Base-by-base conservation (phyloP, 345 rosid genomes). In the Heritiera fomes region DNA sequence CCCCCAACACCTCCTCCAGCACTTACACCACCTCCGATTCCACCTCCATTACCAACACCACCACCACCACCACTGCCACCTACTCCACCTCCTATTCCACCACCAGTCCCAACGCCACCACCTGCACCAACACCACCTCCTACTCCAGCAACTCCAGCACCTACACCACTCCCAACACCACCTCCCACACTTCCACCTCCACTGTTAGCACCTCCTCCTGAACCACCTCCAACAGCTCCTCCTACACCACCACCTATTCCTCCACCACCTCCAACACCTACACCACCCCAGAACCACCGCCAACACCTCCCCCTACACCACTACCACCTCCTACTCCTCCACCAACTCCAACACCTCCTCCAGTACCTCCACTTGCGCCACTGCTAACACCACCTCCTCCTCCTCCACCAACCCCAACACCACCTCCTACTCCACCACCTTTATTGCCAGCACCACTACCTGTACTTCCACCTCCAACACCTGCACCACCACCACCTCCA, bases 121-220 rank as follows among this genome's bases (percentile, higher is more conserved):
- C 78, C 17, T 1, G 75, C 75, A 1, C 83, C 76, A 5, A 58
- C 80, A 9, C 82, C 79, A 9, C 32, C 80, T 9, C 43, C 73
- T 1, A 2, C 38, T 34, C 3, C 38, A 4, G 61, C 77, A 1
- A 66, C 77, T 0, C 75, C 74, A 8, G 15, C 80, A 9, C 67
- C 63, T 0, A 8, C 46, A 1, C 64, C 83, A 6, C 76, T 34
- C 3, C 38, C 38, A 1, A 0, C 38, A 34, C 38, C 28, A 23
- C 28, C 28, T 23, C 28, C 28, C 28, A 23, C 28, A 23, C 28
- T 23, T 23, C 43, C 73, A 34, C 38, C 38, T 34, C 3, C 38
- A 3, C 3, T 34, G 38, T 3, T 34, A 7, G 40, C 64, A 11
- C 63, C 69, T 4, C 78, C 80, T 0, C 64, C 77, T 7, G 45